phyloP scores from a whole-genome alignment of 2,329 filamentous ascomycete genomes.

The Colletotrichum spaethianum region DNA sequence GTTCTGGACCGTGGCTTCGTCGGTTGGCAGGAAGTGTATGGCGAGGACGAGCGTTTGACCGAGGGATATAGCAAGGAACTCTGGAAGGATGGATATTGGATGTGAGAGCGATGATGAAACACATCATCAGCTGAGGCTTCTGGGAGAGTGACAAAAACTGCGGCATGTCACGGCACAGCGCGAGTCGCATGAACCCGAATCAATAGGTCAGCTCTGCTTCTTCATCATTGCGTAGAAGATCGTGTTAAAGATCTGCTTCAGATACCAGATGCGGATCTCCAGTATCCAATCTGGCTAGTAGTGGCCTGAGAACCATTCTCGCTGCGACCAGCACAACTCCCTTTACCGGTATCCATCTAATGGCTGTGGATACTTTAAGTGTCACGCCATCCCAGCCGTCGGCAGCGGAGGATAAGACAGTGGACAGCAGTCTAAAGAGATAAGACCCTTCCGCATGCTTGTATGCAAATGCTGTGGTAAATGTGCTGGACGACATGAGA shows the following conservation, averaged over 20 bases:
- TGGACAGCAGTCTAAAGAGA: background rate
- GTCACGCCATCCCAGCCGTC: background rate
- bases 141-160: too few species aligned
- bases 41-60: slow-evolving; percentile 83
- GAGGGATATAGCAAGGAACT: slow-evolving; percentile 88
- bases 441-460: background rate
- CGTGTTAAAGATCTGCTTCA: background rate
- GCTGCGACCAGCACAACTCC: background rate
- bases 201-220: background rate
- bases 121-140: background rate
- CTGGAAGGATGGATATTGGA: slow-evolving; percentile 75
- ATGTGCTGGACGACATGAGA: background rate
- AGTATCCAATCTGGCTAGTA: slow-evolving; percentile 40
- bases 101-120: slow-evolving; percentile 38
- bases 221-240: background rate
- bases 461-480: background rate
- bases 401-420: background rate
- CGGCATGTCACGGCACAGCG: background rate
- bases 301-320: background rate
- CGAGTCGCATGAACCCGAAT: background rate
- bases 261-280: slow-evolving; percentile 56
- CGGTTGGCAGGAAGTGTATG: slow-evolving; percentile 89
- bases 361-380: background rate
- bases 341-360: background rate
- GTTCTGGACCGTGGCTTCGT: slow-evolving; percentile 89